Percentiles rank a stretch among this genome's conserved stretches.
phyloP scores from a whole-genome alignment of 495 filamentous ascomycete species.

The Massariosphaeria phaeospora region DNA sequence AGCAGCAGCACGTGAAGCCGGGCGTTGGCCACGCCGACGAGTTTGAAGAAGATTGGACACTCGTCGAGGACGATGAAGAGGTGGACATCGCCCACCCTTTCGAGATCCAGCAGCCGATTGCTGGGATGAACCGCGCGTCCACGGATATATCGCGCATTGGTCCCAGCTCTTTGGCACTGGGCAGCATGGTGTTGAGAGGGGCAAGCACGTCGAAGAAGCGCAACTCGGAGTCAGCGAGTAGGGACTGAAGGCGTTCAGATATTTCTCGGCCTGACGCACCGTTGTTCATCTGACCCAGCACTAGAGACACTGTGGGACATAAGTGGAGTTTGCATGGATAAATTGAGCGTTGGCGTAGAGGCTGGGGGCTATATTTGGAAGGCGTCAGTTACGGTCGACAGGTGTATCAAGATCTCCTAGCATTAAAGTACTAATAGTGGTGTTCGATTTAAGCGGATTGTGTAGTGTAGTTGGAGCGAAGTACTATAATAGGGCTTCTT shows the following conservation, averaged over 20 bases:
- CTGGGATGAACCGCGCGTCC: slow-evolving; percentile 7
- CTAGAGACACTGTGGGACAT: no score
- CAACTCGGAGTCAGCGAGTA: slow-evolving; percentile 4
- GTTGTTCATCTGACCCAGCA: no score
- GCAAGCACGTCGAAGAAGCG: slow-evolving; percentile 15
- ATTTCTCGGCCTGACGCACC: not conserved
- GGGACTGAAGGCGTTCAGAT: not conserved
- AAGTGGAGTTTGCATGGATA: no score
- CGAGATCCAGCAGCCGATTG: slow-evolving; percentile 6
- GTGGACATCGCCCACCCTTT: slow-evolving; percentile 6
- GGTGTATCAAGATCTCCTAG: no score
- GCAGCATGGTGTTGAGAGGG: slow-evolving; percentile 29
- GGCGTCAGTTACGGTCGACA: no score
- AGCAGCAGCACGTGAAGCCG: slow-evolving; percentile 48
- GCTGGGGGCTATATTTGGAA: no score
- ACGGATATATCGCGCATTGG: slow-evolving; percentile 2
- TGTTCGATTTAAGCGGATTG: no score
- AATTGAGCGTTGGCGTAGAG: not conserved
- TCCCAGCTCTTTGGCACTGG: slow-evolving; percentile 16
- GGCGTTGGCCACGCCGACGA: slow-evolving; percentile 44
- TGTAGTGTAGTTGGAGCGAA: no score
- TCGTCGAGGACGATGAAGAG: slow-evolving; percentile 24
- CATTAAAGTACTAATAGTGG: no score
- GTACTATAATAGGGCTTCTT: no score
- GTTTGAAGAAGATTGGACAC: slow-evolving; percentile 47